phyloP scores from a whole-genome alignment of 2,329 filamentous ascomycete species.

The Nemania bipapillata region DNA sequence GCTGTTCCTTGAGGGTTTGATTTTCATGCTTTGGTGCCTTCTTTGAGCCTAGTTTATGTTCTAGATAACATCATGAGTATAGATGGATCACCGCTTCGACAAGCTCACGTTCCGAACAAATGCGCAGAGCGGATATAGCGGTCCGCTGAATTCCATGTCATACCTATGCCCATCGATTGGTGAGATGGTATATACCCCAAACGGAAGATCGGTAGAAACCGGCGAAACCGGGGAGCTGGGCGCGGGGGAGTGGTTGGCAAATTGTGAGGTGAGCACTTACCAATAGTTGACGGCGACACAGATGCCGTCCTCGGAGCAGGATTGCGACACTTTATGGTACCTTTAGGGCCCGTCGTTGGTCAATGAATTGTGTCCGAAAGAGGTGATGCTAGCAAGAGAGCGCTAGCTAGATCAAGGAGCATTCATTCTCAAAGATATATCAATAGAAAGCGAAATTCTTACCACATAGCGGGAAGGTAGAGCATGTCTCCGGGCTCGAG shows the following conservation, averaged over 20 bases:
- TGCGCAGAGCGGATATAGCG: slow-evolving; percentile 70
- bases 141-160: slow-evolving; percentile 79
- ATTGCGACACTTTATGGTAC: slow-evolving; percentile 85
- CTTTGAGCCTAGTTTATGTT: background rate
- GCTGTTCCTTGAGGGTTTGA: background rate
- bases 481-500: slow-evolving; percentile 80
- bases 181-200: slow-evolving; percentile 9
- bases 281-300: slow-evolving; percentile 86
- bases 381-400: background rate
- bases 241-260: background rate
- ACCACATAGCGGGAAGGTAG: slow-evolving; percentile 85
- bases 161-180: slow-evolving; percentile 64
- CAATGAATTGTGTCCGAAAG: background rate
- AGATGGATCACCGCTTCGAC: slow-evolving; percentile 16
- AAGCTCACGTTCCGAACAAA: slow-evolving; percentile 38
- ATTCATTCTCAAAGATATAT: background rate
- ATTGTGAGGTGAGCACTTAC: slow-evolving; percentile 55
- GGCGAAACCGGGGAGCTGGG: background rate
- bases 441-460: slow-evolving; percentile 45
- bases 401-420: background rate
- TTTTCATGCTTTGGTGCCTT: too few species aligned
- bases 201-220: background rate
- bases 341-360: slow-evolving; percentile 48
- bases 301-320: slow-evolving; percentile 73
- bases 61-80: background rate